Evolutionary conservation across 2,329 filamentous ascomycete species (phyloP).

Genomic region (Diplodia seriata): DNA sequence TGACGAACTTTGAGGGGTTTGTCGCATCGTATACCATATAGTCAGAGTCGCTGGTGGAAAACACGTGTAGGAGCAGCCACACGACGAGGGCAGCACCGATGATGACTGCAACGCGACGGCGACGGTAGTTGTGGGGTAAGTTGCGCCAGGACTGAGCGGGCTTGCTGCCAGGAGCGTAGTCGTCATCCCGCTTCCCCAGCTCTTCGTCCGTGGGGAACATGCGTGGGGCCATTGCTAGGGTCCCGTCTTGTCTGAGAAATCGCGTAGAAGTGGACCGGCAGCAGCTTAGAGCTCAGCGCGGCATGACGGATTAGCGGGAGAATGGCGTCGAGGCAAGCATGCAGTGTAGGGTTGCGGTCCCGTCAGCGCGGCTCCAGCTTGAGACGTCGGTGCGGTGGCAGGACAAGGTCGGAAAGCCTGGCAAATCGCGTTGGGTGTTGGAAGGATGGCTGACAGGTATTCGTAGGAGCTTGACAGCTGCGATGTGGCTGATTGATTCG

Average conservation of each 20-base stretch:
- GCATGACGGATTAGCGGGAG: not conserved
- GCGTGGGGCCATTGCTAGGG: conserved; percentile 28
- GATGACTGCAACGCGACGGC: conserved; percentile 56
- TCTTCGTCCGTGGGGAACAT: conserved; percentile 64
- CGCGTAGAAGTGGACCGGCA: not conserved
- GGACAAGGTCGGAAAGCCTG: not conserved
- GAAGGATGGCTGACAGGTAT: not conserved
- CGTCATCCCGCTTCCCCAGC: conserved; percentile 70
- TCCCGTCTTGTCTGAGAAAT: not conserved
- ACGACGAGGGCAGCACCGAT: conserved; percentile 56
- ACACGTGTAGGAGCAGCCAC: conserved; percentile 69
- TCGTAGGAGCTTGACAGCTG: conserved; percentile 3
- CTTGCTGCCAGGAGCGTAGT: conserved; percentile 55
- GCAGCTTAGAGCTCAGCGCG: conserved; percentile 14
- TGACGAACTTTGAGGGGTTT: conserved; percentile 8
- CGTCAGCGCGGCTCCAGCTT: not conserved
- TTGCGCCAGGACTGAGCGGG: conserved; percentile 43
- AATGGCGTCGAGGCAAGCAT: not conserved
- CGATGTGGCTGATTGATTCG: conserved; percentile 26
- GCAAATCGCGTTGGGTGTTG: not conserved
- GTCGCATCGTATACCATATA: not conserved
- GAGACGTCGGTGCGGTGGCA: too few relatives aligned
- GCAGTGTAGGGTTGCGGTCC: not conserved
- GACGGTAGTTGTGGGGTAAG: conserved; percentile 51
- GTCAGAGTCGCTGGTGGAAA: conserved; percentile 37